phyloP scores from a whole-genome alignment of 2,329 filamentous ascomycete species.

The Nannizziopsis arthrosporioides region DNA sequence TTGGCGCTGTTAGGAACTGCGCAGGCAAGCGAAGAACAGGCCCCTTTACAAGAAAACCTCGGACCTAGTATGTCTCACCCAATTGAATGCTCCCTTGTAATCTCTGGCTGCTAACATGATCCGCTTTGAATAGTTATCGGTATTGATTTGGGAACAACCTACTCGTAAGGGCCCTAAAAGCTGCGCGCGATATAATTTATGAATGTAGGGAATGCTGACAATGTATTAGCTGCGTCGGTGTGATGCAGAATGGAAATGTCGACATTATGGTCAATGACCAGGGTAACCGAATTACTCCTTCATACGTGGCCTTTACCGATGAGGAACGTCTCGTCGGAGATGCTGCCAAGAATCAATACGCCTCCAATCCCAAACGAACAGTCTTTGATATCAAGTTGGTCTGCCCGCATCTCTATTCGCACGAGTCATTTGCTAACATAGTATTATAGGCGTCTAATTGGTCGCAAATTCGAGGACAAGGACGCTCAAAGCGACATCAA shows the following conservation, averaged over 20 bases:
- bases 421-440: background rate
- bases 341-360: slow-evolving; percentile 91
- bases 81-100: background rate
- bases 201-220: slow-evolving; percentile 13
- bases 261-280: slow-evolving; percentile 95
- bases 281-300: slow-evolving; percentile 91
- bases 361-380: slow-evolving; percentile 63
- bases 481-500: slow-evolving; percentile 89
- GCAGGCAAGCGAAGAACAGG: slow-evolving; percentile 61
- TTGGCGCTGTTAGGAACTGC: slow-evolving; percentile 69
- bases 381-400: slow-evolving; percentile 76
- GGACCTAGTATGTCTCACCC: slow-evolving; percentile 49
- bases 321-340: slow-evolving; percentile 95
- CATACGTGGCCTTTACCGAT: slow-evolving; percentile 92
- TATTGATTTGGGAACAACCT: slow-evolving; percentile 89
- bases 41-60: slow-evolving; percentile 55
- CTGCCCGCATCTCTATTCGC: background rate
- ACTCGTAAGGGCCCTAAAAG: slow-evolving; percentile 36
- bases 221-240: slow-evolving; percentile 71
- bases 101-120: background rate
- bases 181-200: background rate
- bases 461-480: slow-evolving; percentile 70
- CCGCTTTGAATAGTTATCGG: slow-evolving; percentile 55
- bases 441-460: slow-evolving; percentile 59
- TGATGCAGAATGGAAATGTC: slow-evolving; percentile 91